Conservation (phyloP, 2,329 filamentous ascomycete genomes). For the Escovopsis sp. region DNA sequence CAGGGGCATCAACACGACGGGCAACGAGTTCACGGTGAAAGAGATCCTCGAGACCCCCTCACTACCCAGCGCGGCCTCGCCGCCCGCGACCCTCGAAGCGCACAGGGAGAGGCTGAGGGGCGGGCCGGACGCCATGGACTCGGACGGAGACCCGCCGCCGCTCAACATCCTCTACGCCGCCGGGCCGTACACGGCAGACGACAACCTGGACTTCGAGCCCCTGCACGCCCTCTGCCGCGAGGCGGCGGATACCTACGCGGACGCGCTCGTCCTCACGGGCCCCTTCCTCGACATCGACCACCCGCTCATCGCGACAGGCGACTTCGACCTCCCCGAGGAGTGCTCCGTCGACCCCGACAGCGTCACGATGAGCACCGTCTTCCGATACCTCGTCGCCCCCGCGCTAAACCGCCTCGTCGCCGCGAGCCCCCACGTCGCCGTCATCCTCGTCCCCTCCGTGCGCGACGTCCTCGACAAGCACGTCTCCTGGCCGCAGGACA, state of each 20-base stretch:
- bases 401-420: conserved; percentile 56
- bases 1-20: conserved; percentile 73
- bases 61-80: conserved; percentile 59
- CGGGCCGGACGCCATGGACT: conserved; percentile 47
- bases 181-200: conserved; percentile 84
- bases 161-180: conserved; percentile 65
- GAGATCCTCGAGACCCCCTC: conserved; percentile 64
- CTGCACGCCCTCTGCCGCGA: conserved; percentile 67
- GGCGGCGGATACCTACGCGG: conserved; percentile 59
- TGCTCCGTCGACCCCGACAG: conserved; percentile 58
- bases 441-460: conserved; percentile 70
- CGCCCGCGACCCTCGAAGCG: conserved; percentile 46
- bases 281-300: conserved; percentile 91
- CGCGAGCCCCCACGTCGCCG: conserved; percentile 60
- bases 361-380: conserved; percentile 67
- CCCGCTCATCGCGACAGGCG: conserved; percentile 66
- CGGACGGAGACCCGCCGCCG: conserved; percentile 39
- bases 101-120: conserved; percentile 57
- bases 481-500: conserved; percentile 64
- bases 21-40: conserved; percentile 65
- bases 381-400: conserved; percentile 64
- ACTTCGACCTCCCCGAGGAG: conserved; percentile 61
- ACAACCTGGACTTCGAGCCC: conserved; percentile 82
- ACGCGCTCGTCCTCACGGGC: conserved; percentile 66
- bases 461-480: conserved; percentile 72